A percentile compares a stretch with the other conserved stretches of the same genome.
Evolutionary conservation across 768 basidiomycete genomes (phyloP).

Genomic region (Nidularia pulvinata): DNA sequence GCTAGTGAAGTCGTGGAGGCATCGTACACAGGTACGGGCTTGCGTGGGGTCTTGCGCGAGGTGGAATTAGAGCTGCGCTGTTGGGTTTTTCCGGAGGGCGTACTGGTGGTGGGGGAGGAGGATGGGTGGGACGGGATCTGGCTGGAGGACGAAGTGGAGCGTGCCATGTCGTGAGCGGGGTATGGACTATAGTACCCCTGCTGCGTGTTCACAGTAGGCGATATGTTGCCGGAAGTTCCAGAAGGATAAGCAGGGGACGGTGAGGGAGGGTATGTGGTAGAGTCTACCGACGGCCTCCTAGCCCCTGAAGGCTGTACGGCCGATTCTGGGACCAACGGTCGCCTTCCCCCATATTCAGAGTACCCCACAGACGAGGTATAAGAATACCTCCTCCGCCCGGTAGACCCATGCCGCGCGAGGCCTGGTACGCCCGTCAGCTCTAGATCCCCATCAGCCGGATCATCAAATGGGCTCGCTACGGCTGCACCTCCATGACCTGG

Average conservation of each 20-base stretch:
- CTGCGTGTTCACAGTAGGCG: background rate
- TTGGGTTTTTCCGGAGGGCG: background rate
- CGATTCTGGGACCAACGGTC: slow-evolving; percentile 9
- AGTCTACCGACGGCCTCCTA: slow-evolving; percentile 21
- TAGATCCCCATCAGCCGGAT: slow-evolving; percentile 9
- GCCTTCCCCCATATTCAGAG: background rate
- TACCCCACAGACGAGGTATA: background rate
- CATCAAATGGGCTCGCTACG: slow-evolving; percentile 12
- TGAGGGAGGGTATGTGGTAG: slow-evolving; percentile 17
- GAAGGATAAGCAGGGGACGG: slow-evolving; percentile 19
- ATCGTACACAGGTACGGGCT: slow-evolving; percentile 58
- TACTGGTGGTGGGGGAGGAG: background rate
- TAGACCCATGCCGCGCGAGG: slow-evolving; percentile 8
- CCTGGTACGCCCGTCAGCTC: slow-evolving; percentile 18
- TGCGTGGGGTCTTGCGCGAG: slow-evolving; percentile 34
- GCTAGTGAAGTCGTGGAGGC: background rate
- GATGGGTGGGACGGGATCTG: background rate
- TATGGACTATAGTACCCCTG: background rate
- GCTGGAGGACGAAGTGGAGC: background rate
- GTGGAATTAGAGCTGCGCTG: background rate
- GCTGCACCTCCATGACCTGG: background rate
- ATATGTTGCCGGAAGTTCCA: background rate
- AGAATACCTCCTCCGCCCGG: slow-evolving; percentile 5
- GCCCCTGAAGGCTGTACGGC: background rate
- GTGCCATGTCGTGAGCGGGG: background rate